Conservation (phyloP, 2,329 filamentous ascomycete species). For the Cladosporium cucumerinum region DNA sequence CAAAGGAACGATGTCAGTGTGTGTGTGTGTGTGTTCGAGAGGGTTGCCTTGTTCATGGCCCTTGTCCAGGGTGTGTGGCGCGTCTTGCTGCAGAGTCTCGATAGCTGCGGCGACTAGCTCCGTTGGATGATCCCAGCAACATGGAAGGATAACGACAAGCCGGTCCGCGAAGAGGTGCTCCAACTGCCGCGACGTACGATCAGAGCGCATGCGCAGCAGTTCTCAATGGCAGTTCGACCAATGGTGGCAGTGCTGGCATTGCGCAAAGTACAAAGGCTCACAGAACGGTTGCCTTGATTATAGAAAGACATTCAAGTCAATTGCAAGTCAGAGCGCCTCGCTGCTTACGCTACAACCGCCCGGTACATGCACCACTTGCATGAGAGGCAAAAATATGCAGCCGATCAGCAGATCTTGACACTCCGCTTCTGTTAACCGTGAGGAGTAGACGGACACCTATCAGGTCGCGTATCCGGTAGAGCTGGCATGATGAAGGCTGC, state of each 20-base stretch:
- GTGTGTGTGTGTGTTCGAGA: not conserved
- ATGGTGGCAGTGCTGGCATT: not conserved
- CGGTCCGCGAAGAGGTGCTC: not conserved
- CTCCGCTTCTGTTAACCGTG: not conserved
- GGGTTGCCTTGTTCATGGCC: not conserved
- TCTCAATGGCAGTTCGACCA: not conserved
- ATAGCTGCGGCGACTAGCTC: not conserved
- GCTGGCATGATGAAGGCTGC: not conserved
- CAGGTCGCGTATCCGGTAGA: not conserved
- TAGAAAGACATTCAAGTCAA: not conserved
- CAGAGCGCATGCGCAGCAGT: not conserved
- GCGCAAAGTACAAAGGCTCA: not conserved
- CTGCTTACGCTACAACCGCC: conserved; percentile 1
- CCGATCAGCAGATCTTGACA: conserved; percentile 2
- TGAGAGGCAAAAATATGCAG: not conserved
- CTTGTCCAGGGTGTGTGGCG: not conserved
- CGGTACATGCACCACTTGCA: not conserved
- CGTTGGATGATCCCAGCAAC: not conserved
- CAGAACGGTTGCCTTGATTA: not conserved
- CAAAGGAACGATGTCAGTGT: not conserved
- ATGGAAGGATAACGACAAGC: not conserved
- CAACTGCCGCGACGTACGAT: not conserved
- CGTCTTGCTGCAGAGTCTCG: not conserved
- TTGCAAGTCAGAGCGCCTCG: not conserved
- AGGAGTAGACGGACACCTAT: not conserved